Base-by-base conservation (phyloP, 2,329 filamentous ascomycete genomes). In the Malbranchea cinnamomea region DNA sequence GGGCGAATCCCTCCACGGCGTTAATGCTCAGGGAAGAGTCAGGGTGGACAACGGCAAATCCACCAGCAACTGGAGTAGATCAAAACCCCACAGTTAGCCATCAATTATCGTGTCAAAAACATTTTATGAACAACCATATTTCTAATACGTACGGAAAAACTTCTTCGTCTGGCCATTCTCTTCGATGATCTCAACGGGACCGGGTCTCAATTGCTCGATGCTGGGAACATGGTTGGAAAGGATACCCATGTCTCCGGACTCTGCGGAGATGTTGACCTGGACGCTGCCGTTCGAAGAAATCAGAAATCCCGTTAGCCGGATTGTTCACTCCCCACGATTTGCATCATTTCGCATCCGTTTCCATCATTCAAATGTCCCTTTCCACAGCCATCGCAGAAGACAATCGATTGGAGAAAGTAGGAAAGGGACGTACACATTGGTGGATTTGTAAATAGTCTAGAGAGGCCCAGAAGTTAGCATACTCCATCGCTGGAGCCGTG, bases 231-330 rank as follows among this genome's bases (percentile, higher is more conserved):
- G 89, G 71, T 89, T 91, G 59, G 89, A 89, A 56, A 98, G 79
- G 50, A 98, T 78, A 79, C 89, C 89, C 89, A 98, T 98, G 51
- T 95, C 89, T 59, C 89, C 89, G 40, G 85, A 91, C 62, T 93
- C 89, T 54, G 89, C 89, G 58, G 89, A 79, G 53, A 98, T 78
- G 74, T 98, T 98, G 69, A 98, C 89, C 69, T 98, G 89, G 54
- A 95, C 76, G 54, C 64, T 68, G 44, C 33, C 64, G 74, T 60
- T 70, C 71, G 67, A 71, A 63, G n/a, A n/a, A n/a, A n/a, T n/a
- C n/a, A n/a, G n/a, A n/a, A n/a, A n/a, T n/a, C n/a, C n/a, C n/a
- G n/a, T 32, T 33, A 24, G 37, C 30, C 34, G 28, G 17, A 24
- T 34, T 21, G 30, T 25, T 27, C 16, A n/a, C 10, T 7, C 18